phyloP scores from a whole-genome alignment of 164 flowering plant genomes.

The Sedum album region DNA sequence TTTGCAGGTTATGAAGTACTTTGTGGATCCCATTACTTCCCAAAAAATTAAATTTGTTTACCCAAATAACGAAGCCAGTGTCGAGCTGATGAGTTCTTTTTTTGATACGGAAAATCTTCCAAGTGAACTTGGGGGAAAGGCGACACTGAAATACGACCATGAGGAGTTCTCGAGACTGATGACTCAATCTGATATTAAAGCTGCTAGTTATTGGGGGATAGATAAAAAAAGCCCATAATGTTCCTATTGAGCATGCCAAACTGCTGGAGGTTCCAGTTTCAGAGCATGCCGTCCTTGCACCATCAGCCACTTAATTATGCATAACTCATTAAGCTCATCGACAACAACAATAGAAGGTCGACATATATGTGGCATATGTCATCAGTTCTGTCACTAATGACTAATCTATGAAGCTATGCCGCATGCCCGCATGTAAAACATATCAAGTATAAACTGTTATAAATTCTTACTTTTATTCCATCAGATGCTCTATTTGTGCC shows the following conservation, averaged over 20 bases:
- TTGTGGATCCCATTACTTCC: constrained; percentile 72
- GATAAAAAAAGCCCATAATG: no score
- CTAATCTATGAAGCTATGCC: no score
- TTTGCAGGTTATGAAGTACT: constrained; percentile 65
- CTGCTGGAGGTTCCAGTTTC: background rate
- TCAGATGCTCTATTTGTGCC: no score
- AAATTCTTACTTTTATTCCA: no score
- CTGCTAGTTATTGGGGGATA: background rate
- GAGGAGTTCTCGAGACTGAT: constrained; percentile 76
- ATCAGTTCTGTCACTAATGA: no score
- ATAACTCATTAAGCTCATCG: background rate
- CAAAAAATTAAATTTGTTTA: constrained; percentile 84
- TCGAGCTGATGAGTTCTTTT: constrained; percentile 58
- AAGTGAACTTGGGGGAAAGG: constrained; percentile 68
- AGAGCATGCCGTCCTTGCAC: background rate
- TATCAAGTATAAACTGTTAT: no score
- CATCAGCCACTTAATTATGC: background rate
- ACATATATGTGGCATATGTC: no score
- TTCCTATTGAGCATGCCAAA: constrained; percentile 12
- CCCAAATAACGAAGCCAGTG: constrained; percentile 66
- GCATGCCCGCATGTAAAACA: no score
- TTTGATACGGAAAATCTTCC: constrained; percentile 85
- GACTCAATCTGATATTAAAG: constrained; percentile 62
- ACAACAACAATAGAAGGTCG: background rate
- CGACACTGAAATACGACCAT: constrained; percentile 52